Evolutionary conservation across 1,139 yeast genomes (phyloP), one percentile per base, ranked within the genome.

Genomic region (Hanseniaspora sp.): DNA sequence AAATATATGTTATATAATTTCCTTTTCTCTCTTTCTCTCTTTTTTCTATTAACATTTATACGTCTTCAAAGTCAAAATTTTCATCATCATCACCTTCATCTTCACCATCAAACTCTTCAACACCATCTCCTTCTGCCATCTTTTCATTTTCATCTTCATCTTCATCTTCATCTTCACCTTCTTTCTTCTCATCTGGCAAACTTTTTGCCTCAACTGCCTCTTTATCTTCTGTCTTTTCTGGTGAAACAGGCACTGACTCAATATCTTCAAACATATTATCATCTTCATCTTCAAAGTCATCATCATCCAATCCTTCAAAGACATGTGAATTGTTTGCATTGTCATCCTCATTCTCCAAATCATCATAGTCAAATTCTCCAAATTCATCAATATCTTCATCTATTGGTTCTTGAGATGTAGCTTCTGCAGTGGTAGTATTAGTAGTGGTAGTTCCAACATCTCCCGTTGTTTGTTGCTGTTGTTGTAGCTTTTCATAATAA

Each of bases 211-310:
- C 67, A 75, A 18, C 71, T 66, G 40, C 60, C 59, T 40, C 60
- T 35, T 55, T 54, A 63, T 63, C 56, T 11, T 11, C 34, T 11
- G 2, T 29, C 15, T 9, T 29, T 2, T 35, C 46, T 11, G 40
- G 15, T 7, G 40, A 13, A 15, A 11, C 42, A 39, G 42, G 8
- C 31, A 37, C 48, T 37, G 13, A 35, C 33, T 34, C 46, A 30
- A 31, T 39, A 29, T 8, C 29, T 42, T 29, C 38, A 38, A 40
- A 48, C 53, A 18, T 53, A 0, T 86, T 86, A 1, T 88, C 86
- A 69, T 85, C 74, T 1, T 86, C 88, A 62, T 82, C 86, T 63
- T 83, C 84, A 15, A 83, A 85, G 62, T 81, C 86, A 60, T 74
- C 76, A 57, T 79, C 83, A 59, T 74, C 74, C 57, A 74, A 68